Base-by-base conservation (phyloP, 2,329 filamentous ascomycete species). In the Venturia nashicola region DNA sequence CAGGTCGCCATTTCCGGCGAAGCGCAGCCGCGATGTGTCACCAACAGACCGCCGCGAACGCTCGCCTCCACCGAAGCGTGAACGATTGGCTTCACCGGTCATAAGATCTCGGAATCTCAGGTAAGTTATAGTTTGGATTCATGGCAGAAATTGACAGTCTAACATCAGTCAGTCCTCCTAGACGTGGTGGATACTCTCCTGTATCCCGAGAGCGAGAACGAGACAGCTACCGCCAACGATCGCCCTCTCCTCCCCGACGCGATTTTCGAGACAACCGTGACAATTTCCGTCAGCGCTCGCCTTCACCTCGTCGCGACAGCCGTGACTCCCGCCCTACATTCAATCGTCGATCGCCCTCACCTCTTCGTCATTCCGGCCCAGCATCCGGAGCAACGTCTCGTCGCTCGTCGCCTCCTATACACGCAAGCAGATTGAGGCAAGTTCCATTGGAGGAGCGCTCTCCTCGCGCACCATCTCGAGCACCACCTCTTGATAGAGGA, bases 351-450 rank as follows among this genome's bases (percentile, higher is more conserved):
- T 64, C 62, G 18, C 62, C 42, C 20, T 64, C 62, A 20, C 51
- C 62, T 34, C 48, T 40, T 20, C 78, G 80, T 61, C 76, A 78
- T 51, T 83, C 81, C 27, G 80, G 78, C 27, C 75, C 79, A 64
- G 81, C 79, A 46, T 86, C 85, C 9, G 79, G 75, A 23, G 73
- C 79, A 23, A 84, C 82, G 39, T 87, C 85, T 27, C 80, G 83
- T 64, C 79, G 83, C 60, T 86, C 85, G 9, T 87, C 85, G 6
- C 85, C 85, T 18, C 81, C 77, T 34, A 73, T 81, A 16, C 82
- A 84, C 68, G 78, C 79, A 18, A 85, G 83, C 67, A 78, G 82
- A 68, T 70, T 77, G 61, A 77, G 75, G 59, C 69, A 78, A 20
- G 71, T 76, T 46, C 51, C 51, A 32, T 36, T 57, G 18, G 51